Evolutionary conservation across 164 flowering plant species (phyloP).

Genomic region (Aristolochia contorta): DNA sequence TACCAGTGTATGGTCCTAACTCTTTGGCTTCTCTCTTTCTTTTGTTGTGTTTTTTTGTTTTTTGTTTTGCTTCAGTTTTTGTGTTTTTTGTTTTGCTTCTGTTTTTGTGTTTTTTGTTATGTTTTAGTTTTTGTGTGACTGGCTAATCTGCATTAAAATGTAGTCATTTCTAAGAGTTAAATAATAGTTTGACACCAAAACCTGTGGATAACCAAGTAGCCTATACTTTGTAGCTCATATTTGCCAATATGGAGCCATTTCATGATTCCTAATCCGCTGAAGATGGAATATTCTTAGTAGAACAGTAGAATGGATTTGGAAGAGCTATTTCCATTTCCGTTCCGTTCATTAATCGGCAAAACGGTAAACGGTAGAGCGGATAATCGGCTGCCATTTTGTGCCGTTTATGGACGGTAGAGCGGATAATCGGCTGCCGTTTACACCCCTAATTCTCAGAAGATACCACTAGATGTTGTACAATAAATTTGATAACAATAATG

Average conservation of each 20-base stretch:
- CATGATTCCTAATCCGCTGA: not conserved
- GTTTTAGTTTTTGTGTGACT: not conserved
- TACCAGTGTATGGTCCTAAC: constrained; percentile 60
- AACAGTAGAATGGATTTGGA: no score
- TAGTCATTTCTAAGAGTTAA: not conserved
- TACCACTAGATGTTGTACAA: no score
- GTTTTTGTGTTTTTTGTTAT: not conserved
- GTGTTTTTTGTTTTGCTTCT: not conserved
- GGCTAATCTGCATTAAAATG: not conserved
- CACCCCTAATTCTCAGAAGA: no score
- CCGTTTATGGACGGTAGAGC: no score
- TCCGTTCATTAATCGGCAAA: no score
- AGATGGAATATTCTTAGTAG: no score
- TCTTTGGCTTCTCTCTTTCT: not conserved
- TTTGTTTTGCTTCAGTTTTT: not conserved
- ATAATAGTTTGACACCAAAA: no score
- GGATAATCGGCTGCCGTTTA: no score
- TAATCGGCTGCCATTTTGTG: no score
- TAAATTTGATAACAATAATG: no score
- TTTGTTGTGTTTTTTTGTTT: not conserved
- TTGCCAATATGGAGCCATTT: not conserved
- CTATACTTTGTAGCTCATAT: not conserved
- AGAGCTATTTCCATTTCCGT: no score
- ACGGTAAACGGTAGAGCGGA: no score
- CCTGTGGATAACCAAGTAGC: not conserved